phyloP scores from a whole-genome alignment of 2,329 filamentous ascomycete species.

The Fusarium papillatum region DNA sequence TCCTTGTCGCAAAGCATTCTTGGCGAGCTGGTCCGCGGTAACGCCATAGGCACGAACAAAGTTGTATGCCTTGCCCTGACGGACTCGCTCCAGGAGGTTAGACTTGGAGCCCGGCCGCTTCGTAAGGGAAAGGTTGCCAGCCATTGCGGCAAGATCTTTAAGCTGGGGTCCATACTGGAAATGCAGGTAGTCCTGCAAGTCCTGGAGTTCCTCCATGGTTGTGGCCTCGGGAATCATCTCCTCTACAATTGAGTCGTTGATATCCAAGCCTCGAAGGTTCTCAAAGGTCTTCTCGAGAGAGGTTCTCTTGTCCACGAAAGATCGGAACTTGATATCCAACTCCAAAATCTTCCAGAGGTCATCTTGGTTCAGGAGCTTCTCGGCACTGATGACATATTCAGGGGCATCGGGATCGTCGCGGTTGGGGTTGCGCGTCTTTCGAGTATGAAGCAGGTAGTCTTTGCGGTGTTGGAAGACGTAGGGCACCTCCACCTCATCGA shows the following conservation, averaged over 20 bases:
- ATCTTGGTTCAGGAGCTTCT: slow-evolving; percentile 91
- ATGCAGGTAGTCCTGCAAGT: slow-evolving; percentile 95
- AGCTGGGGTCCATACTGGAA: slow-evolving; percentile 91
- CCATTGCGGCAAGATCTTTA: slow-evolving; percentile 80
- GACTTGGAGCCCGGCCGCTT: slow-evolving; percentile 89
- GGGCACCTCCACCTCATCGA: slow-evolving; percentile 94
- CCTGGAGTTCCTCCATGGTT: slow-evolving; percentile 95
- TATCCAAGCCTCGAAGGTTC: slow-evolving; percentile 73
- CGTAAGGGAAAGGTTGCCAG: slow-evolving; percentile 73
- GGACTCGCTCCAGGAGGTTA: slow-evolving; percentile 85
- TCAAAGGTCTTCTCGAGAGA: slow-evolving; percentile 85
- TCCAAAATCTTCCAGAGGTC: slow-evolving; percentile 97
- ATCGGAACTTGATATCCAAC: slow-evolving; percentile 94
- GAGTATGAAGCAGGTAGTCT: slow-evolving; percentile 94
- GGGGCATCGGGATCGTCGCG: slow-evolving; percentile 78
- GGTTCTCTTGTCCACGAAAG: slow-evolving; percentile 92
- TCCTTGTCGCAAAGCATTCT: slow-evolving; percentile 85
- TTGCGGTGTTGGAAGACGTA: slow-evolving; percentile 99
- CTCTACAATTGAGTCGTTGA: slow-evolving; percentile 82
- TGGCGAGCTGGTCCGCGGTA: slow-evolving; percentile 87
- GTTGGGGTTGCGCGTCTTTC: slow-evolving; percentile 73
- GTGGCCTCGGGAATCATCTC: slow-evolving; percentile 85
- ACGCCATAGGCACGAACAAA: slow-evolving; percentile 94
- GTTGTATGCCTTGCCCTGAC: slow-evolving; percentile 83
- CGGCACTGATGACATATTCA: slow-evolving; percentile 81